Conservation (phyloP, 495 filamentous ascomycete genomes). For the Xylaria venustula region DNA sequence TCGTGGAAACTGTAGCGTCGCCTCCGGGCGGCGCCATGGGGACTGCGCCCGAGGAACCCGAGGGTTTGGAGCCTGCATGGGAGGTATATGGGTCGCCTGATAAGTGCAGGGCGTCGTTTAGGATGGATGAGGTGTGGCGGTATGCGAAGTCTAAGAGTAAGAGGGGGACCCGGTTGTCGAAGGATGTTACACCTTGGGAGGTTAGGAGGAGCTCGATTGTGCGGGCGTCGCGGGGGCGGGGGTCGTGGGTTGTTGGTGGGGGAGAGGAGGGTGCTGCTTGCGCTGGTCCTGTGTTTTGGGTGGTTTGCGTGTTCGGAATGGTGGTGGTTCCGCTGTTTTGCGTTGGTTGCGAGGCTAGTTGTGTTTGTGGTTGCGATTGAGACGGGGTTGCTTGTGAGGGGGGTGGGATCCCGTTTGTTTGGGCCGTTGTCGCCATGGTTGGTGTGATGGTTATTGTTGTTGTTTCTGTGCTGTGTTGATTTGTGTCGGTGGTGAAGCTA, state of each 20-base stretch:
- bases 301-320: slow-evolving; percentile 33
- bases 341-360: slow-evolving; percentile 24
- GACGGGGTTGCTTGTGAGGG: slow-evolving; percentile 20
- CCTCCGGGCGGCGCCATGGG: slow-evolving; percentile 41
- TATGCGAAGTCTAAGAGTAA: slow-evolving; percentile 97
- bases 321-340: slow-evolving; percentile 30
- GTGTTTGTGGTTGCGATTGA: slow-evolving; percentile 26
- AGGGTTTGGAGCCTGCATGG: slow-evolving; percentile 49
- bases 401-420: slow-evolving; percentile 41
- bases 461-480: background rate
- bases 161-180: slow-evolving; percentile 90
- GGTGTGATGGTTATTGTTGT: slow-evolving; percentile 5
- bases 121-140: slow-evolving; percentile 66
- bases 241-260: slow-evolving; percentile 39
- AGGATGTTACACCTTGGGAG: slow-evolving; percentile 80
- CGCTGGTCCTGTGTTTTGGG: slow-evolving; percentile 27
- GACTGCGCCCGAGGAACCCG: slow-evolving; percentile 41
- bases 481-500: too few relatives aligned
- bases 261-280: slow-evolving; percentile 21
- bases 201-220: slow-evolving; percentile 89
- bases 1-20: slow-evolving; percentile 42
- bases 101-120: slow-evolving; percentile 65
- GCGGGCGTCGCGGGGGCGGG: slow-evolving; percentile 86
- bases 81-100: slow-evolving; percentile 60
- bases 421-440: slow-evolving; percentile 29